A percentile compares a stretch with the other conserved stretches of the same genome.
These are phyloP conservation scores for Kodamaea leandrae DNA, from an alignment of 805 yeast species.

Conservation along the genomic window DNA sequence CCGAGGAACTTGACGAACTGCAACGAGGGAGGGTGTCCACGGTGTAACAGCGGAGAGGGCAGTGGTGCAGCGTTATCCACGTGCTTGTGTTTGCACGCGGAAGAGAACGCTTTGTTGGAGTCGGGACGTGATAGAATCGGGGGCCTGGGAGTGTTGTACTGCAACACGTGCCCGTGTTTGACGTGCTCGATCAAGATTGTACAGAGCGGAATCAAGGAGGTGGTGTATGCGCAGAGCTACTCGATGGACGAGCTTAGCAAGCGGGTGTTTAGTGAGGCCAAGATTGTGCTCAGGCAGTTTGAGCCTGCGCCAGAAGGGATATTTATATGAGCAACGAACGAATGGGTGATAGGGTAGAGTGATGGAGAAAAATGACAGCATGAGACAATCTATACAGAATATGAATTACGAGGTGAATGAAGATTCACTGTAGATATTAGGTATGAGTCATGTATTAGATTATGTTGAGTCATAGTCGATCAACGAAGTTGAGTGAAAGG, in stretches of 20 bases:
- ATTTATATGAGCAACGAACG: conserved; percentile 22
- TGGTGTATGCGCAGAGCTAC: conserved; percentile 88
- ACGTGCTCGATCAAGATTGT: conserved; percentile 95
- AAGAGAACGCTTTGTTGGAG: conserved; percentile 92
- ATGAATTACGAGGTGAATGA: too few species aligned
- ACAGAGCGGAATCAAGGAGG: conserved; percentile 87
- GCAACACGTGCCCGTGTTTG: conserved; percentile 96
- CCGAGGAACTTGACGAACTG: conserved; percentile 87
- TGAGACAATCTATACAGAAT: neutral
- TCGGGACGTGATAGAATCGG: conserved; percentile 84
- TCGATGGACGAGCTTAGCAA: conserved; percentile 85
- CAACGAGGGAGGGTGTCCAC: conserved; percentile 90
- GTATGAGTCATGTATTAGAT: too few species aligned
- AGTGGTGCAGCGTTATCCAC: conserved; percentile 70
- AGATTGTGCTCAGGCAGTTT: conserved; percentile 59
- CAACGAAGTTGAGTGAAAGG: too few species aligned
- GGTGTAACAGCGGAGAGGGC: conserved; percentile 75
- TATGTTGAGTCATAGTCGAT: too few species aligned
- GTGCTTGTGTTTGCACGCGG: conserved; percentile 94
- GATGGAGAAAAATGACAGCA: neutral
- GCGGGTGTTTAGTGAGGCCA: conserved; percentile 69
- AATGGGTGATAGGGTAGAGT: neutral
- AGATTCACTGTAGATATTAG: too few species aligned
- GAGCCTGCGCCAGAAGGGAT: conserved; percentile 42
- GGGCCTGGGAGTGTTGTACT: conserved; percentile 68